phyloP scores from a whole-genome alignment of 2,329 filamentous ascomycete species.

The Neophaeococcomyces mojaviensis region DNA sequence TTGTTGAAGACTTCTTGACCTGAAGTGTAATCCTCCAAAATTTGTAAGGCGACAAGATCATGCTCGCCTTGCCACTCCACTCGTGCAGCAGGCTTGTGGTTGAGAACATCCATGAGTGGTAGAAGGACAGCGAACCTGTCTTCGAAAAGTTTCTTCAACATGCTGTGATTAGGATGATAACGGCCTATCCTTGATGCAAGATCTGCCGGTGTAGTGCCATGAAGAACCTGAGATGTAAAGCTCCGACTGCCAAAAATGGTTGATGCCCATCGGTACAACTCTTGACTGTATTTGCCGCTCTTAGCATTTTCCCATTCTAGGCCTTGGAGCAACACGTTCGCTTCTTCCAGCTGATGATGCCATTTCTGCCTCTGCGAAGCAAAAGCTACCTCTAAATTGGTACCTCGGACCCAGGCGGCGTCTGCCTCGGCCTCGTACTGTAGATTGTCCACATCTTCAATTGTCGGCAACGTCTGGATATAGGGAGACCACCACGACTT shows the following conservation, averaged over 20 bases:
- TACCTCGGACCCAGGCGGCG: slow-evolving; percentile 39
- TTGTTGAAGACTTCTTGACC: slow-evolving; percentile 59
- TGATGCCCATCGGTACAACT: slow-evolving; percentile 40
- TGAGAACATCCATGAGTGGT: slow-evolving; percentile 64
- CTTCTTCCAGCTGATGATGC: slow-evolving; percentile 32
- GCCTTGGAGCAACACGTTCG: slow-evolving; percentile 26
- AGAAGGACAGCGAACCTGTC: slow-evolving; percentile 63
- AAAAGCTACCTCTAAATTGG: slow-evolving; percentile 23
- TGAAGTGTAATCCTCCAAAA: slow-evolving; percentile 40
- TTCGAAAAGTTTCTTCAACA: slow-evolving; percentile 32
- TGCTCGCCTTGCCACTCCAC: slow-evolving; percentile 50
- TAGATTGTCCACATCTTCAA: slow-evolving; percentile 53
- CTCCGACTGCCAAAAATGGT: slow-evolving; percentile 38
- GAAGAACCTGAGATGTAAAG: slow-evolving; percentile 38
- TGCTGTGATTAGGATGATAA: slow-evolving; percentile 21
- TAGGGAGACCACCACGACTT: slow-evolving; percentile 63
- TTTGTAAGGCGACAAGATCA: slow-evolving; percentile 33
- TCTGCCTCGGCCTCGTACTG: slow-evolving; percentile 59
- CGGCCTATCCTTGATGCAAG: slow-evolving; percentile 10
- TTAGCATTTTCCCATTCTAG: slow-evolving; percentile 25
- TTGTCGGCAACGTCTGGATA: slow-evolving; percentile 57
- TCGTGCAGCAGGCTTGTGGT: slow-evolving; percentile 57
- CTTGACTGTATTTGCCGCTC: slow-evolving; percentile 33
- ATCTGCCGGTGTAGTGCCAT: slow-evolving; percentile 25
- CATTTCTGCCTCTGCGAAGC: slow-evolving; percentile 29